Percentiles rank a stretch among this genome's conserved stretches.
Conservation (phyloP, 805 yeast species). For the Candida pini region DNA sequence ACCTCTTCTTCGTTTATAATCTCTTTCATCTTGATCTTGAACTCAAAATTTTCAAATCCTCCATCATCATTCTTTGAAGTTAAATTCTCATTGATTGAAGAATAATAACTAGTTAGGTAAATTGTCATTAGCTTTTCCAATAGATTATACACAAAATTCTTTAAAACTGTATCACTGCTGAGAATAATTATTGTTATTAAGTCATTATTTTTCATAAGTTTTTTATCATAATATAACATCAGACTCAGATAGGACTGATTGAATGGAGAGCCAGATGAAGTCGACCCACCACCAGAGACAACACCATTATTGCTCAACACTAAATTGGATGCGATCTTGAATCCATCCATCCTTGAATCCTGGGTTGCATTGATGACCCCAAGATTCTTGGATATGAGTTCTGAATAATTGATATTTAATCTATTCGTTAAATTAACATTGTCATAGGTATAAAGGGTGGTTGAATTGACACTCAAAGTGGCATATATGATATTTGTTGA, state of each 20-base stretch:
- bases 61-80: background rate
- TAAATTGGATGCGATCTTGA: conserved; percentile 17
- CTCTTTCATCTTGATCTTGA: conserved; percentile 51
- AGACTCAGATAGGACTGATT: conserved; percentile 17
- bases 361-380: conserved; percentile 46
- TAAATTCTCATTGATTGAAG: conserved; percentile 16
- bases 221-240: conserved; percentile 45
- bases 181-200: conserved; percentile 47
- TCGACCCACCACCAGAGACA: conserved; percentile 19
- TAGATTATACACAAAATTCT: conserved; percentile 40
- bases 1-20: conserved; percentile 50
- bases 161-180: conserved; percentile 38
- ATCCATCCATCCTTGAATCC: conserved; percentile 27
- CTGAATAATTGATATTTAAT: conserved; percentile 45
- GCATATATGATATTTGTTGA: conserved; percentile 21
- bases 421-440: conserved; percentile 37
- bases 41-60: conserved; percentile 31
- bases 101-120: conserved; percentile 27
- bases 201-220: conserved; percentile 37
- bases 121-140: conserved; percentile 47
- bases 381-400: conserved; percentile 47
- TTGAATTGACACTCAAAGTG: conserved; percentile 40
- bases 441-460: conserved; percentile 55
- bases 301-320: conserved; percentile 13
- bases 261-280: conserved; percentile 27